A percentile compares a stretch with the other conserved stretches of the same genome.
Conservation (phyloP, 1,284 basidiomycete genomes). For the Cryptococcus maquisensis region DNA sequence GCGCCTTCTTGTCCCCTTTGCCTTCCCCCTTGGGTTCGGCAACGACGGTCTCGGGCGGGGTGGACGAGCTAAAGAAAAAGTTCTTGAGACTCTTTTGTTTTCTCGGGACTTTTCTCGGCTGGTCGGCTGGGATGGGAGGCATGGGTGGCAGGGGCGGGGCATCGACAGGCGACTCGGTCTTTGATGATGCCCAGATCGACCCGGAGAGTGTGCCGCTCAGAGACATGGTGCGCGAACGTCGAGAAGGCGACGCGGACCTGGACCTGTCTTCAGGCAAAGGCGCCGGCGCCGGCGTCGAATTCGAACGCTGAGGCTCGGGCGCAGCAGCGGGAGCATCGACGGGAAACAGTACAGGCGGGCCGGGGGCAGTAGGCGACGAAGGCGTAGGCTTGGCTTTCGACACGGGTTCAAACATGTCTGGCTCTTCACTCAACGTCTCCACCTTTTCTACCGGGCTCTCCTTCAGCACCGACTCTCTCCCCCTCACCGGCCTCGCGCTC, state of each 20-base stretch:
- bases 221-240: conserved; percentile 15
- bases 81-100: conserved; percentile 32
- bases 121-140: conserved; percentile 4
- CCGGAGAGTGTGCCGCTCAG: conserved; percentile 15
- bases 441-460: background rate
- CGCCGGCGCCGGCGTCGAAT: background rate
- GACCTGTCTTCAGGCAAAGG: background rate
- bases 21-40: background rate
- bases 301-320: background rate
- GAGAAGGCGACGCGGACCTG: background rate
- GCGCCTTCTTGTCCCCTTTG: background rate
- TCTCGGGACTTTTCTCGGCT: conserved; percentile 6
- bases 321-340: background rate
- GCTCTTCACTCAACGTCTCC: background rate
- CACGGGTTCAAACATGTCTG: background rate
- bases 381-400: background rate
- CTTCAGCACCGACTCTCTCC: conserved; percentile 5
- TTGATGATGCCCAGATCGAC: background rate
- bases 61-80: conserved; percentile 25
- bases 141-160: background rate
- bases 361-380: background rate
- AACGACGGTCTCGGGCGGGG: conserved; percentile 1
- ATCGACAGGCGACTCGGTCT: background rate
- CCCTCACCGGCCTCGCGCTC: background rate
- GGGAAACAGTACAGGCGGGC: background rate